Evolutionary conservation across 2,329 filamentous ascomycete genomes (phyloP).

Genomic region (Fusarium solani-melongenae): DNA sequence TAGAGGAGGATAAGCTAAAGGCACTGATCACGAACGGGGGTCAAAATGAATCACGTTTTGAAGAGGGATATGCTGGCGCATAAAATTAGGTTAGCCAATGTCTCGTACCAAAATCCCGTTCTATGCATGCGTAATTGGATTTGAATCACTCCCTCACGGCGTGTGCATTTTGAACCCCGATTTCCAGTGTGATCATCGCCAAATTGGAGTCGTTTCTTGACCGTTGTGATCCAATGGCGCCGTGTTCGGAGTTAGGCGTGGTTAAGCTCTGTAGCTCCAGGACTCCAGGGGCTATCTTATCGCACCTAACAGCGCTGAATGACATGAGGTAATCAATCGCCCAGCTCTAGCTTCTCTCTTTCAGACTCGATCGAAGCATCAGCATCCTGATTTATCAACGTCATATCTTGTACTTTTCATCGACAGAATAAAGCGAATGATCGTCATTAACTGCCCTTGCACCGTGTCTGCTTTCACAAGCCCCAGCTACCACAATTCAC

Average conservation of each 20-base stretch:
- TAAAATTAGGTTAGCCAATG: too few relatives aligned
- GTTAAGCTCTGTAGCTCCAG: slow-evolving; percentile 22
- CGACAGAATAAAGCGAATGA: background rate
- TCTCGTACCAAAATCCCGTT: background rate
- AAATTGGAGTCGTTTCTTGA: background rate
- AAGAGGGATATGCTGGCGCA: too few relatives aligned
- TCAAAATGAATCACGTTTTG: too few relatives aligned
- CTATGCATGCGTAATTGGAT: background rate
- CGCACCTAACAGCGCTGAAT: slow-evolving; percentile 10
- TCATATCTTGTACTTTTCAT: background rate
- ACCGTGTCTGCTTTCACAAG: background rate
- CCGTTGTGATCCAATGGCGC: background rate
- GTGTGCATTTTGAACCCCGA: background rate
- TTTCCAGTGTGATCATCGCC: background rate
- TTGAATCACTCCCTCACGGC: background rate
- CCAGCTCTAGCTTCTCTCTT: background rate
- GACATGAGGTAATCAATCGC: background rate
- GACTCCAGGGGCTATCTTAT: slow-evolving; percentile 41
- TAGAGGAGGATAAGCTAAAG: background rate
- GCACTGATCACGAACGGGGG: too few relatives aligned
- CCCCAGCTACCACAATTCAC: slow-evolving; percentile 1
- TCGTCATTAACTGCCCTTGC: background rate
- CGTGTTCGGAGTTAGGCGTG: slow-evolving; percentile 15
- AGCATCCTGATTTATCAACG: background rate
- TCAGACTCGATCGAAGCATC: background rate